Conservation (phyloP, 306 rosid genomes). For the Vicia villosa region DNA sequence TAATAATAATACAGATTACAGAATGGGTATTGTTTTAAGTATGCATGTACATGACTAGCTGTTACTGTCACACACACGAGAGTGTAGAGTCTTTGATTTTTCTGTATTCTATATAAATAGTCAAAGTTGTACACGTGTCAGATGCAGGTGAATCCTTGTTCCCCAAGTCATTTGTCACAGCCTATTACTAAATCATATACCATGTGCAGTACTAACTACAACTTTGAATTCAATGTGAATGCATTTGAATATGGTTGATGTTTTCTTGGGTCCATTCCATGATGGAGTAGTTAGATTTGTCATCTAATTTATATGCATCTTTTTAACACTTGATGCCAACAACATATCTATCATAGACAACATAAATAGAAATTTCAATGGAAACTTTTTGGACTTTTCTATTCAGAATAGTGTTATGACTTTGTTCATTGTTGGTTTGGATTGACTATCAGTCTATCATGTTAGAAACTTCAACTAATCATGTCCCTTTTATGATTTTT, state of each 20-base stretch:
- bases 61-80: conserved; percentile 29
- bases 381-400: not conserved
- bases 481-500: not conserved
- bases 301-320: conserved; percentile 1
- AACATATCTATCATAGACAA: not conserved
- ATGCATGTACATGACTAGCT: not conserved
- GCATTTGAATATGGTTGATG: not conserved
- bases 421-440: not conserved
- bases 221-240: conserved; percentile 26
- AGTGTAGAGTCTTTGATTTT: not conserved
- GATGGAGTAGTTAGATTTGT: conserved; percentile 12
- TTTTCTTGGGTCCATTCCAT: not conserved
- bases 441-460: not conserved
- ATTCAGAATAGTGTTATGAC: not conserved
- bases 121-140: conserved; percentile 14
- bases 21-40: not conserved
- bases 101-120: not conserved
- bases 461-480: conserved; percentile 25
- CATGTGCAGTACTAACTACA: not conserved
- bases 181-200: not conserved
- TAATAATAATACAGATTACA: not conserved
- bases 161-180: conserved; percentile 26
- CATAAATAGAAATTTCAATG: conserved; percentile 5
- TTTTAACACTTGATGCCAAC: conserved; percentile 11
- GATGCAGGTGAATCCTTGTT: conserved; percentile 1